phyloP scores from a whole-genome alignment of 2,329 filamentous ascomycete species.

The Tolypocladium ovalisporum region DNA sequence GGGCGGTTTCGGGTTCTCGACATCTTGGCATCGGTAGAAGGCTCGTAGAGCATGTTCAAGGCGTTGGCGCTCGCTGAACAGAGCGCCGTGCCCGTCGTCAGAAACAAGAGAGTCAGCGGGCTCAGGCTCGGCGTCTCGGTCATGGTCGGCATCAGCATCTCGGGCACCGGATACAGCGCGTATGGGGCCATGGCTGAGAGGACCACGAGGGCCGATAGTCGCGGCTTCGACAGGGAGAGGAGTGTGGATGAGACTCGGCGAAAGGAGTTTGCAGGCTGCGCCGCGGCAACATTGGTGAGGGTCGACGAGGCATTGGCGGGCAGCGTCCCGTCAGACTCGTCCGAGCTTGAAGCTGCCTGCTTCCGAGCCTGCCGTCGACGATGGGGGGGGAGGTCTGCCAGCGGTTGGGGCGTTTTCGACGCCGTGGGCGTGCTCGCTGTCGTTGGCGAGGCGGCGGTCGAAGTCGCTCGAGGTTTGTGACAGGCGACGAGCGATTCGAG shows the following conservation, averaged over 20 bases:
- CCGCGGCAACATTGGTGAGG: constrained; percentile 40
- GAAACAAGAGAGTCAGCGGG: constrained; percentile 82
- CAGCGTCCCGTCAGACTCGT: constrained; percentile 17
- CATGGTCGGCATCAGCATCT: constrained; percentile 61
- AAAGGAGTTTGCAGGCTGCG: constrained; percentile 37
- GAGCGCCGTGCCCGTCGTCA: constrained; percentile 79
- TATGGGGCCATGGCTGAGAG: constrained; percentile 87
- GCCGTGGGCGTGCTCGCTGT: constrained; percentile 6
- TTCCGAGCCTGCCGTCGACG: constrained; percentile 22
- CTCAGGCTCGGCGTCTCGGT: constrained; percentile 69
- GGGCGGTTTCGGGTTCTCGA: constrained; percentile 84
- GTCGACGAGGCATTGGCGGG: constrained; percentile 43
- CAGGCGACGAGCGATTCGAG: constrained; percentile 21
- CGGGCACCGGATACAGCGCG: constrained; percentile 83
- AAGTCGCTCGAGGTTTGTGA: constrained; percentile 15
- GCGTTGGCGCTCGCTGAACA: constrained; percentile 89
- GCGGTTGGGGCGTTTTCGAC: constrained; percentile 9
- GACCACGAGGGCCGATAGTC: constrained; percentile 82
- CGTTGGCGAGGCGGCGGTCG: constrained; percentile 8
- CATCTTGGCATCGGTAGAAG: constrained; percentile 84
- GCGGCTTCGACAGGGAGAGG: constrained; percentile 89
- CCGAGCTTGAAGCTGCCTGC: constrained; percentile 7
- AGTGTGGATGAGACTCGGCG: constrained; percentile 66
- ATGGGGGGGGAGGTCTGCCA: constrained; percentile 20
- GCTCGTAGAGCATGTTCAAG: constrained; percentile 96